These are phyloP conservation scores for Fusarium bulbicola DNA, from an alignment of 2,329 filamentous ascomycete genomes.

Conservation along the genomic window DNA sequence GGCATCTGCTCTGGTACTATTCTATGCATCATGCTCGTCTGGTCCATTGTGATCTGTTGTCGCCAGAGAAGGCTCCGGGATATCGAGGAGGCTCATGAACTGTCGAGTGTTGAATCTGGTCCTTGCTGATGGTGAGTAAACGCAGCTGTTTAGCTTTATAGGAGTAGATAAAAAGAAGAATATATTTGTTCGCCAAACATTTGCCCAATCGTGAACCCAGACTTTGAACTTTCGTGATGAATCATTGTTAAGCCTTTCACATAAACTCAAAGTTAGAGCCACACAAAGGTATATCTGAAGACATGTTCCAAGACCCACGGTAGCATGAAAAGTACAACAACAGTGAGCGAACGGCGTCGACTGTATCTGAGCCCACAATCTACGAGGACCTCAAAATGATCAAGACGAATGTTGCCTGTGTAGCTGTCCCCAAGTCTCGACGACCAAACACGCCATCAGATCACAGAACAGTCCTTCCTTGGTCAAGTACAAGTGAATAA, in stretches of 20 bases:
- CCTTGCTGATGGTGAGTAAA: neutral
- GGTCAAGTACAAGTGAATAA: neutral
- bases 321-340: neutral
- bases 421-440: neutral
- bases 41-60: neutral
- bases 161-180: neutral
- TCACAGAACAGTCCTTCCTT: neutral
- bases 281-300: neutral
- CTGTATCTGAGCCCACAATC: rapidly evolving
- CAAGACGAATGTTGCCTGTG: too few relatives aligned
- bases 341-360: rapidly evolving
- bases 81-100: neutral
- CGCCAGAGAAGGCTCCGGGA: neutral
- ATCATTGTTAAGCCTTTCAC: neutral
- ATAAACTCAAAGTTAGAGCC: neutral
- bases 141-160: too few relatives aligned
- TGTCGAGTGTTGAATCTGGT: too few relatives aligned
- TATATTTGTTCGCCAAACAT: neutral
- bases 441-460: neutral
- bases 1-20: neutral
- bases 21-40: neutral
- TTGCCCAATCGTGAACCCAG: neutral
- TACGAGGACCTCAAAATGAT: neutral
- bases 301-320: neutral
- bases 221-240: neutral